These are phyloP conservation scores for Crithidia brevicula DNA, from an alignment of 208 protist species.

Conservation along the genomic window DNA sequence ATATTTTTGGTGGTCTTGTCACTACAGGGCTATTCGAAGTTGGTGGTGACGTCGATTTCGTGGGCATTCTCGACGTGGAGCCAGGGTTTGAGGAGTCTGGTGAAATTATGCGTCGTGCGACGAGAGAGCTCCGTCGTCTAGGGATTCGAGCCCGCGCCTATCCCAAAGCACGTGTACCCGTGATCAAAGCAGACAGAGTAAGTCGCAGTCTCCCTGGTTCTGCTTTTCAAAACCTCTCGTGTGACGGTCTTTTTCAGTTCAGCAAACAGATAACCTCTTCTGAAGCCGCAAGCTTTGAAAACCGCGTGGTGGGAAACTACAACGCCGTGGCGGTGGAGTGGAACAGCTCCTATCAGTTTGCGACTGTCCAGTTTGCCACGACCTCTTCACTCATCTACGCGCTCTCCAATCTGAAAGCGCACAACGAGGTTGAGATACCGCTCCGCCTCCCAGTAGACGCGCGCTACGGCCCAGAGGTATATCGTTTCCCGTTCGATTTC, in stretches of 20 bases:
- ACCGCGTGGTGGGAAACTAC: conserved; percentile 59
- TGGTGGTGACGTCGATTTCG: conserved; percentile 90
- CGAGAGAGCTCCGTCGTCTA: conserved; percentile 73
- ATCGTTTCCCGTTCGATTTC: conserved; percentile 90
- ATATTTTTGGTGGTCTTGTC: conserved; percentile 88
- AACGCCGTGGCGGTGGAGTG: conserved; percentile 71
- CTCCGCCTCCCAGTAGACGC: conserved; percentile 80
- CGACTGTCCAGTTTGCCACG: conserved; percentile 72
- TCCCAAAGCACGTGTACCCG: conserved; percentile 83
- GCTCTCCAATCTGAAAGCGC: conserved; percentile 67
- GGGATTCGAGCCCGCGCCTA: conserved; percentile 69
- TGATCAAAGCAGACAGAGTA: conserved; percentile 83
- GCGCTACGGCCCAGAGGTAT: conserved; percentile 83
- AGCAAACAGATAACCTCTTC: conserved; percentile 48
- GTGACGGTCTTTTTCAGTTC: conserved; percentile 87
- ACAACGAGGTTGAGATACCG: conserved; percentile 79
- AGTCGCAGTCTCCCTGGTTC: conserved; percentile 80
- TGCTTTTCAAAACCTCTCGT: conserved; percentile 69
- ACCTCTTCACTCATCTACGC: conserved; percentile 72
- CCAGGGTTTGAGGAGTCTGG: conserved; percentile 78
- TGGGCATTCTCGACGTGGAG: conserved; percentile 85
- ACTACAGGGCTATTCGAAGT: conserved; percentile 81
- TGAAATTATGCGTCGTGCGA: conserved; percentile 70
- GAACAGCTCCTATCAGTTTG: conserved; percentile 78
- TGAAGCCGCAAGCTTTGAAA: conserved; percentile 59